Base-by-base conservation (phyloP, 2,329 filamentous ascomycete species). In the Cercospora sp. region DNA sequence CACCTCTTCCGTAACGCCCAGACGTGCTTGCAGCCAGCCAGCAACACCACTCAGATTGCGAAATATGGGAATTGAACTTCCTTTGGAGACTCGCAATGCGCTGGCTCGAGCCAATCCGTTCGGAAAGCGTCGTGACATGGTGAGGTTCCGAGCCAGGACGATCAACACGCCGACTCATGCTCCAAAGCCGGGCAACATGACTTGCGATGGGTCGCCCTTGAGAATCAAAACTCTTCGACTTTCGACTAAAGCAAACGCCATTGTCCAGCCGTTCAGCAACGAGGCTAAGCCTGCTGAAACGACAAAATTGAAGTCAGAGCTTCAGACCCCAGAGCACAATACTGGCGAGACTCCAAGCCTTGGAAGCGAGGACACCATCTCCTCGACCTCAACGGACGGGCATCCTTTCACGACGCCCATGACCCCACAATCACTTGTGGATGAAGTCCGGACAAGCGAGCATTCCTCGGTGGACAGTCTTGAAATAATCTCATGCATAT, bases 31-130 rank as follows among this genome's bases (percentile, higher is more conserved):
- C 9, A 30, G 30, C 10, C 31, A 64, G 16, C 33, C 33, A 48
- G 60, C 60, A 4, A 63, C 60, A 6, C 45, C 45, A 23, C 31
- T 51, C 8, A 63, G 18, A 30, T 9, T 26, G n/a, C 16, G n/a
- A 3, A 16, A 63, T 13, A 53, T 63, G 28, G 60, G 45, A 10
- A 45, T 53, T 9, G 10, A 33, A 5, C 53, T 63, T 20, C 60
- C 60, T 20, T 63, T 45, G n/a, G 60, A 53, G 45, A 53, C 60
- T 33, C 42, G 45, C 16, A 53, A 63, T 18, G 42, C 45, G 3
- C 60, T 53, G 23, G 60, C 20, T 20, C 20, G 39, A 55, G 28
- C 45, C 23, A 20, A 30, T 26, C 30, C 20, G 2, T 26, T 42
- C 10, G 8, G 13, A 23, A 12, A 20, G 30, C 31, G 9, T 51